Evolutionary conservation across 148 eudicot species (phyloP).

Genomic region (Arctostaphylos glauca): DNA sequence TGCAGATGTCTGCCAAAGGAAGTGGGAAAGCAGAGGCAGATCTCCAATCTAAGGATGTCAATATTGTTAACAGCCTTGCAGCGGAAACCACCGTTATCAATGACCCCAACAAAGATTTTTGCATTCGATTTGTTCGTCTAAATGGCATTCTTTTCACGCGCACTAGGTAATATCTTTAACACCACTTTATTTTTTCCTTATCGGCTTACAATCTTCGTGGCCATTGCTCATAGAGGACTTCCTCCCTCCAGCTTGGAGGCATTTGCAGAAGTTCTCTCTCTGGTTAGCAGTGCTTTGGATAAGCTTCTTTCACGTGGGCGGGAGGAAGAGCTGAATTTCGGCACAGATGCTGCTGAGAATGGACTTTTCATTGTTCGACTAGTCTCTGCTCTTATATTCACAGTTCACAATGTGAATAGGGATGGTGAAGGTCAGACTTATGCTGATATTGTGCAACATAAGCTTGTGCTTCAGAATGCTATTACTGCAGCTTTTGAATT

Average conservation of each 20-base stretch:
- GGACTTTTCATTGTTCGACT: constrained; percentile 45
- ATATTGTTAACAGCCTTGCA: constrained; percentile 1
- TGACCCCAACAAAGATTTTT: constrained; percentile 40
- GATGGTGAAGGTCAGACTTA: constrained; percentile 51
- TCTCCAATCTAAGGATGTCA: constrained; percentile 4
- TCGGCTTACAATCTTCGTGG: background rate
- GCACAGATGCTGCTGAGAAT: constrained; percentile 39
- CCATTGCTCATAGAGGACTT: constrained; percentile 9
- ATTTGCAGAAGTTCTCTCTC: constrained; percentile 39
- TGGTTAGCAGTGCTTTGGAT: constrained; percentile 35
- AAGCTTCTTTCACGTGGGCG: constrained; percentile 55
- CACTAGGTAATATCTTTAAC: constrained; percentile 38
- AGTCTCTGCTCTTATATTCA: constrained; percentile 45
- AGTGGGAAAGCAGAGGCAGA: constrained; percentile 18
- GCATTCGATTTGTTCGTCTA: constrained; percentile 46
- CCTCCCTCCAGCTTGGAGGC: constrained; percentile 45
- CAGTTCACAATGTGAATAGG: constrained; percentile 43
- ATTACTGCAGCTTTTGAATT: constrained; percentile 44
- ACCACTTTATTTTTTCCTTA: background rate
- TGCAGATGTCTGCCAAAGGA: constrained; percentile 19
- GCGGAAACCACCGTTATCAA: constrained; percentile 22
- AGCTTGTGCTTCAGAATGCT: constrained; percentile 49
- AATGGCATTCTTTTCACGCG: constrained; percentile 55
- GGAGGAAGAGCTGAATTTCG: constrained; percentile 44
- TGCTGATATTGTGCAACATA: constrained; percentile 56